These are phyloP conservation scores for Aspergillus sp. DNA, from an alignment of 2,329 filamentous ascomycete species.

Conservation along the genomic window DNA sequence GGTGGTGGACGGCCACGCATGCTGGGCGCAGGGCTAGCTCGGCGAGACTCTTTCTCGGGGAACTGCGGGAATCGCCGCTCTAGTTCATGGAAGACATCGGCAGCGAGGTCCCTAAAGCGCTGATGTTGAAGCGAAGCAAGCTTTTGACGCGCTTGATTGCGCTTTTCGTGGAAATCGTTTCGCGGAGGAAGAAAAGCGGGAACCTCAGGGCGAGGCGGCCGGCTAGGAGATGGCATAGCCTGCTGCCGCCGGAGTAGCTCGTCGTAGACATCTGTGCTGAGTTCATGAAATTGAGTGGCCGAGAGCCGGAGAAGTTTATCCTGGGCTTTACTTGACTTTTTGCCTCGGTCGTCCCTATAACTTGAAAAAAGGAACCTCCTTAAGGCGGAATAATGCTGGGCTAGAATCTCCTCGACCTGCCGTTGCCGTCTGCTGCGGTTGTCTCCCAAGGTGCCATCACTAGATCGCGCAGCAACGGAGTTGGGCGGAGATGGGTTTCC, in stretches of 20 bases:
- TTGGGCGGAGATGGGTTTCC: constrained; percentile 77
- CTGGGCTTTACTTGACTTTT: constrained; percentile 81
- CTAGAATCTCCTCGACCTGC: constrained; percentile 67
- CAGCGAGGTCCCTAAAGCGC: constrained; percentile 86
- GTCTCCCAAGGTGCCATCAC: constrained; percentile 69
- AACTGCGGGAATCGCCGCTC: constrained; percentile 88
- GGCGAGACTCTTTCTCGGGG: constrained; percentile 65
- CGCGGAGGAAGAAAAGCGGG: constrained; percentile 80
- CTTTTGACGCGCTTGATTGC: constrained; percentile 96
- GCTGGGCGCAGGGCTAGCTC: constrained; percentile 64
- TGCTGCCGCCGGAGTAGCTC: constrained; percentile 86
- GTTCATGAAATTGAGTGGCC: constrained; percentile 89
- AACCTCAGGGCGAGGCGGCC: constrained; percentile 46
- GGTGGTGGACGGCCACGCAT: constrained; percentile 65
- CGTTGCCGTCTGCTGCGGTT: constrained; percentile 61
- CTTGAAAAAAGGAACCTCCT: constrained; percentile 71
- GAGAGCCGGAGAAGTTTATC: constrained; percentile 92
- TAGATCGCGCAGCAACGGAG: constrained; percentile 74
- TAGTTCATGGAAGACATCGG: constrained; percentile 93
- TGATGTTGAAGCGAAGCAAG: constrained; percentile 84
- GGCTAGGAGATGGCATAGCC: constrained; percentile 49
- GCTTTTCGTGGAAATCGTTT: constrained; percentile 88
- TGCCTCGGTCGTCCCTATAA: constrained; percentile 72
- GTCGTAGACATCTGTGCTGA: constrained; percentile 97
- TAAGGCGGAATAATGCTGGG: constrained; percentile 78